Evolutionary conservation across 2,329 filamentous ascomycete genomes (phyloP).

Genomic region (Fusarium pseudonygamai): DNA sequence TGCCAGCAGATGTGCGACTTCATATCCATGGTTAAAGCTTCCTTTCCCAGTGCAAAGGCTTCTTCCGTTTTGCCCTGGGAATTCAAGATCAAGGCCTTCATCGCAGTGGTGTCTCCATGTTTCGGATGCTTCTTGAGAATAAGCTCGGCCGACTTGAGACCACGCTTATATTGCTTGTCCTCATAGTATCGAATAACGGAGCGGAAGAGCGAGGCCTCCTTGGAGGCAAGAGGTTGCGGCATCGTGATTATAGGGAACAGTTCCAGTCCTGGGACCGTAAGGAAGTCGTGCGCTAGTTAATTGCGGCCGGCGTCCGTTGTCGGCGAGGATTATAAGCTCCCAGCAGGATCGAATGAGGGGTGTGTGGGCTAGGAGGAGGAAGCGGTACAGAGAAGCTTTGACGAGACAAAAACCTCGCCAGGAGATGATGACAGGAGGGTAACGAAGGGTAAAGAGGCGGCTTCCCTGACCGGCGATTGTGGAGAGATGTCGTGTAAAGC

Average conservation of each 20-base stretch:
- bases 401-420: constrained; percentile 21
- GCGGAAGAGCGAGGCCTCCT: constrained; percentile 93
- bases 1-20: constrained; percentile 99
- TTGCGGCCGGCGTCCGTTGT: constrained; percentile 20
- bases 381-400: constrained; percentile 26
- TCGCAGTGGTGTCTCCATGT: constrained; percentile 97
- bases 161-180: constrained; percentile 95
- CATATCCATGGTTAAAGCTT: constrained; percentile 95
- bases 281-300: background rate
- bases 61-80: constrained; percentile 91
- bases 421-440: constrained; percentile 1
- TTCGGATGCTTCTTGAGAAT: constrained; percentile 94
- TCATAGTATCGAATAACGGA: constrained; percentile 97
- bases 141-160: constrained; percentile 94
- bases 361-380: constrained; percentile 17
- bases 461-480: constrained; percentile 37
- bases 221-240: constrained; percentile 80
- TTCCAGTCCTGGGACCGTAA: background rate
- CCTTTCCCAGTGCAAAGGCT: constrained; percentile 91
- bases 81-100: constrained; percentile 98
- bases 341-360: constrained; percentile 31
- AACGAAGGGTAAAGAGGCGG: constrained; percentile 33
- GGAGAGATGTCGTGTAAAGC: constrained; percentile 29
- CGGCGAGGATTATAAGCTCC: constrained; percentile 55
- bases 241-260: constrained; percentile 53